phyloP scores from a whole-genome alignment of 768 basidiomycete genomes.

The Candolleomyces efflorescens region DNA sequence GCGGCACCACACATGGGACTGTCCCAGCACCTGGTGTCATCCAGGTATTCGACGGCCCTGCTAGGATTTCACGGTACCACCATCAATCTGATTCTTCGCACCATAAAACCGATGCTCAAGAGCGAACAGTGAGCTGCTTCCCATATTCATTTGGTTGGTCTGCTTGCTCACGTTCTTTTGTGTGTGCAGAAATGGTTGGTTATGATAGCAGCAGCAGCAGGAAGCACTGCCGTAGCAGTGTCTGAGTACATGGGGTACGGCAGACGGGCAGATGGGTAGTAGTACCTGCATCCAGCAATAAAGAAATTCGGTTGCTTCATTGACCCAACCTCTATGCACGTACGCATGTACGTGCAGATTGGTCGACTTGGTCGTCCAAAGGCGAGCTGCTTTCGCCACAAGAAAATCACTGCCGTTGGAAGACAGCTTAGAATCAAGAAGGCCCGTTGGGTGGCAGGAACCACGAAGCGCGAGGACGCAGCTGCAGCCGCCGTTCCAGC shows the following conservation, averaged over 20 bases:
- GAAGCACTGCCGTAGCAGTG: constrained; percentile 8
- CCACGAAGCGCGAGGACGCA: constrained; percentile 7
- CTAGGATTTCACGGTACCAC: constrained; percentile 27
- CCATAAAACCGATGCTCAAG: constrained; percentile 4
- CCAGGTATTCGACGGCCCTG: constrained; percentile 45
- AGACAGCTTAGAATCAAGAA: neutral
- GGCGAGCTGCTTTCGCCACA: too few species aligned
- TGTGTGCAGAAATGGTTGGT: neutral
- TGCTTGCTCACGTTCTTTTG: neutral
- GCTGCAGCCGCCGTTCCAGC: neutral
- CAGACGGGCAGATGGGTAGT: neutral
- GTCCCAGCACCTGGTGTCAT: constrained; percentile 12
- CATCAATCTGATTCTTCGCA: constrained; percentile 11
- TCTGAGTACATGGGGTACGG: neutral
- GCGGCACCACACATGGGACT: neutral
- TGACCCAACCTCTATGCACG: too few species aligned
- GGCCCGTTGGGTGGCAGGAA: constrained; percentile 4
- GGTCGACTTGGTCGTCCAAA: too few species aligned
- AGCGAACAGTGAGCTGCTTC: constrained; percentile 13
- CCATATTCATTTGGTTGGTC: neutral
- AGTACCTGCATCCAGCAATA: too few species aligned
- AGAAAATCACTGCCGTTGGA: too few species aligned
- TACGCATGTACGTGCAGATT: too few species aligned
- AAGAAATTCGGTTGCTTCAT: too few species aligned
- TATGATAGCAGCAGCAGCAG: neutral